Conservation (phyloP, 305 asterid species). For the Coffea humblotiana region DNA sequence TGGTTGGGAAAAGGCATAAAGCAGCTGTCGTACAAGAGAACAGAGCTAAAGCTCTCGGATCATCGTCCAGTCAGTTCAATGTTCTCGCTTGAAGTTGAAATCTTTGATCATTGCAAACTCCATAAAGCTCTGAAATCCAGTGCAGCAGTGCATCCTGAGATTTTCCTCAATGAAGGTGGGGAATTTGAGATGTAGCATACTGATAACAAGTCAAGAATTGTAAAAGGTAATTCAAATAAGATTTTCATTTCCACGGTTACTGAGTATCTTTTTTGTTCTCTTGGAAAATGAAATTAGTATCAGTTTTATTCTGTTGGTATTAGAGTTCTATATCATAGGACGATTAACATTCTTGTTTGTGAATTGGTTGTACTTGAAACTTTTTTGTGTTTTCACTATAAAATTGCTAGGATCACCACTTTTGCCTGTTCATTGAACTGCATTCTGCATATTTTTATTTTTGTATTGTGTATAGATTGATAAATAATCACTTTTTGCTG, state of each 20-base stretch:
- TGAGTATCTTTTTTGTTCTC: neutral
- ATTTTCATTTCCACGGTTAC: neutral
- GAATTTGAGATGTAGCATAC: conserved; percentile 21
- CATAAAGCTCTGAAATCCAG: conserved; percentile 70
- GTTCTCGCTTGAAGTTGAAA: conserved; percentile 76
- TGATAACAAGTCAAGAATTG: neutral
- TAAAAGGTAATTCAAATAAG: neutral
- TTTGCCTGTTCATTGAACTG: neutral
- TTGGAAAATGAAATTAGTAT: neutral
- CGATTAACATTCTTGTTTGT: neutral
- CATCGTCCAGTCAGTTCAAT: conserved; percentile 83
- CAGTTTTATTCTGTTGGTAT: neutral
- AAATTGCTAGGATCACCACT: neutral
- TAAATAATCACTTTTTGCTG: too few relatives aligned
- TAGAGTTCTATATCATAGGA: neutral
- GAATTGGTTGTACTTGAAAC: neutral
- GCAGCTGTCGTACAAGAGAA: conserved; percentile 60
- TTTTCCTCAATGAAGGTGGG: conserved; percentile 37
- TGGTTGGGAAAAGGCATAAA: conserved; percentile 92
- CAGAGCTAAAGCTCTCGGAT: conserved; percentile 71
- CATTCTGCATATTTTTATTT: neutral
- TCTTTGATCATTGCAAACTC: conserved; percentile 76
- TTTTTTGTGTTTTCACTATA: neutral
- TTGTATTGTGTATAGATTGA: neutral
- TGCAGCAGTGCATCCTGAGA: conserved; percentile 63